A percentile compares a stretch with the other conserved stretches of the same genome.
Conservation (phyloP, 1,284 basidiomycete genomes). For the Hemileia vastatrix region DNA sequence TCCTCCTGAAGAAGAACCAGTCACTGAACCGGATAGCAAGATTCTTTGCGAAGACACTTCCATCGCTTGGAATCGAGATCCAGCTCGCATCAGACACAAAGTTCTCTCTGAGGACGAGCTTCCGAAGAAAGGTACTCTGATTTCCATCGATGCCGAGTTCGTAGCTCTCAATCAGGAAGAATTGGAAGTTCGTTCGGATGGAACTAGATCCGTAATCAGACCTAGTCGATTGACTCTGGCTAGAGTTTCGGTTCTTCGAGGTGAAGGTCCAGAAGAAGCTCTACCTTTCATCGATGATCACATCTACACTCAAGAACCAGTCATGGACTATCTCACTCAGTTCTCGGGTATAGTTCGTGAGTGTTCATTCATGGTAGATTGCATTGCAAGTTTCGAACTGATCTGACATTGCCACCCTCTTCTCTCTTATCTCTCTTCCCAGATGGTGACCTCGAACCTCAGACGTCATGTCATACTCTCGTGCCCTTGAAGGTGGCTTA, state of each 20-base stretch:
- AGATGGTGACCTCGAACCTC: slow-evolving; percentile 86
- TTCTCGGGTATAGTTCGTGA: slow-evolving; percentile 86
- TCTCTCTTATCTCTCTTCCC: not conserved
- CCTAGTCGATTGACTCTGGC: slow-evolving; percentile 84
- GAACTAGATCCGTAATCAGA: slow-evolving; percentile 79
- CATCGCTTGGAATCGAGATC: slow-evolving; percentile 72
- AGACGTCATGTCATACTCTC: slow-evolving; percentile 70
- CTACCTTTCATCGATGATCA: slow-evolving; percentile 95
- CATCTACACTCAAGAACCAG: slow-evolving; percentile 84
- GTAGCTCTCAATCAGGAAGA: slow-evolving; percentile 98
- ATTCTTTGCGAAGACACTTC: slow-evolving; percentile 79
- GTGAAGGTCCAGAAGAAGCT: slow-evolving; percentile 65
- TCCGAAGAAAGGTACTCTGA: slow-evolving; percentile 70
- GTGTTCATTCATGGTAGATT: slow-evolving; percentile 42
- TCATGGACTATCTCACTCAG: slow-evolving; percentile 92
- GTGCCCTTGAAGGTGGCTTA: slow-evolving; percentile 92
- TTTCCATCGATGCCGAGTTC: slow-evolving; percentile 95
- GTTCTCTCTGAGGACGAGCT: slow-evolving; percentile 62
- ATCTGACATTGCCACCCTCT: no score
- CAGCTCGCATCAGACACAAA: slow-evolving; percentile 65
- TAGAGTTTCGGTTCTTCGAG: slow-evolving; percentile 83
- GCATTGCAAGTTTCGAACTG: not conserved
- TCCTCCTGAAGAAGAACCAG: not conserved
- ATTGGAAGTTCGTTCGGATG: slow-evolving; percentile 84
- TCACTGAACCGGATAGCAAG: slow-evolving; percentile 24